Conservation (phyloP, 2,329 filamentous ascomycete genomes). For the Penicillium sp. region DNA sequence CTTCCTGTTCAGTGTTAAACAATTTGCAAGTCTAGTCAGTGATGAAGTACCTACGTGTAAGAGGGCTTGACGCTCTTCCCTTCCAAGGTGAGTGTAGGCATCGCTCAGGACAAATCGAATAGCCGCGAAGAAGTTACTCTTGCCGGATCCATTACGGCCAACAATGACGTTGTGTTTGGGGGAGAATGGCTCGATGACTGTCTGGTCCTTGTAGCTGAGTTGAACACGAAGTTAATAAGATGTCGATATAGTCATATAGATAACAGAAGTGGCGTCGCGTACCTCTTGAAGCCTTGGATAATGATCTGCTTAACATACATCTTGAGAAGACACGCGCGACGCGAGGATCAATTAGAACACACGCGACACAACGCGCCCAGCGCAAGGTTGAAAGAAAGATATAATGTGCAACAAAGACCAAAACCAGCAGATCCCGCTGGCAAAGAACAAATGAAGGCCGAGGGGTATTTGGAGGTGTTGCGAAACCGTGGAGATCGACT, state of each 20-base stretch:
- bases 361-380: conserved; percentile 32
- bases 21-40: background rate
- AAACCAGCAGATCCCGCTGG: conserved; percentile 1
- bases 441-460: conserved; percentile 2
- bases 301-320: conserved; percentile 99
- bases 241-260: background rate
- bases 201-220: conserved; percentile 96
- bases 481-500: conserved; percentile 10
- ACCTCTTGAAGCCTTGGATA: conserved; percentile 99
- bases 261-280: conserved; percentile 26
- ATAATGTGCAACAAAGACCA: background rate
- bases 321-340: conserved; percentile 38
- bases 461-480: conserved; percentile 11
- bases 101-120: conserved; percentile 98
- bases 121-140: conserved; percentile 99
- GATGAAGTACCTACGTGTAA: conserved; percentile 63
- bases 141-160: conserved; percentile 97
- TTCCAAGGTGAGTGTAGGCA: conserved; percentile 92
- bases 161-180: conserved; percentile 98
- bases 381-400: conserved; percentile 6
- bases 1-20: conserved; percentile 59
- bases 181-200: conserved; percentile 96
- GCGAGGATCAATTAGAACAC: conserved; percentile 27
- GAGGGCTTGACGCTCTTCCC: conserved; percentile 91
- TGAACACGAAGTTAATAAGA: background rate